A percentile compares a stretch with the other conserved stretches of the same genome.
Evolutionary conservation across 1,284 basidiomycete species (phyloP).

Genomic region (Meripilus lineatus): DNA sequence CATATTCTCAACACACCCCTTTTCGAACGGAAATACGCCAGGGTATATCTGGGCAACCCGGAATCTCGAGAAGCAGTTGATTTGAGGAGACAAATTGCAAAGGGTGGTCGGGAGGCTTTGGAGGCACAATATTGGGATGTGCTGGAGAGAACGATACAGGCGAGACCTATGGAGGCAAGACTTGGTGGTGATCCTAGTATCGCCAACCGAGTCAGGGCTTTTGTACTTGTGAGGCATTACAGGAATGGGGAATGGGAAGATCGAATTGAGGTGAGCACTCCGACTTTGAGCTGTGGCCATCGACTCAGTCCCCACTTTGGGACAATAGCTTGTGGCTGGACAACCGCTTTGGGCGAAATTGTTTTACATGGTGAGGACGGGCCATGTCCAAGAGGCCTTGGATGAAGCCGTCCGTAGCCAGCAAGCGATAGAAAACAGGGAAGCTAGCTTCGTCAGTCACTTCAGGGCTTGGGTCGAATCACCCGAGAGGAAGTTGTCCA

Average conservation of each 20-base stretch:
- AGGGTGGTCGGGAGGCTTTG: slow-evolving; percentile 69
- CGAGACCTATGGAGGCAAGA: slow-evolving; percentile 79
- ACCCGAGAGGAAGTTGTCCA: slow-evolving; percentile 72
- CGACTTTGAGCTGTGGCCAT: not conserved
- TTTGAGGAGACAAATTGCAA: slow-evolving; percentile 66
- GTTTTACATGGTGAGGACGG: slow-evolving; percentile 88
- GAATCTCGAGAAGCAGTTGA: slow-evolving; percentile 60
- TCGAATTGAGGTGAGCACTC: slow-evolving; percentile 65
- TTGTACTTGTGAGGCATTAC: slow-evolving; percentile 76
- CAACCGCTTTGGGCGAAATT: slow-evolving; percentile 91
- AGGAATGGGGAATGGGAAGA: slow-evolving; percentile 82
- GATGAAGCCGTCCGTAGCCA: slow-evolving; percentile 72
- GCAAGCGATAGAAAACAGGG: slow-evolving; percentile 73
- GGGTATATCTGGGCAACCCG: slow-evolving; percentile 65
- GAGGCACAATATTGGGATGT: slow-evolving; percentile 86
- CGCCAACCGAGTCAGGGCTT: slow-evolving; percentile 86
- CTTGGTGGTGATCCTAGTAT: slow-evolving; percentile 92
- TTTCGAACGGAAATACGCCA: slow-evolving; percentile 70
- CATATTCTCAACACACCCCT: slow-evolving; percentile 73
- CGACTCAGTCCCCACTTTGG: not conserved
- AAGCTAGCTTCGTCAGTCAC: slow-evolving; percentile 80
- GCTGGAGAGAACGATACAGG: slow-evolving; percentile 81
- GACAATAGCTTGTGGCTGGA: slow-evolving; percentile 68
- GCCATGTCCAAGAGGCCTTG: slow-evolving; percentile 78
- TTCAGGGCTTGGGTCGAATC: slow-evolving; percentile 88